Conservation (phyloP, 1,284 basidiomycete species). For the Sparassis latifolia region DNA sequence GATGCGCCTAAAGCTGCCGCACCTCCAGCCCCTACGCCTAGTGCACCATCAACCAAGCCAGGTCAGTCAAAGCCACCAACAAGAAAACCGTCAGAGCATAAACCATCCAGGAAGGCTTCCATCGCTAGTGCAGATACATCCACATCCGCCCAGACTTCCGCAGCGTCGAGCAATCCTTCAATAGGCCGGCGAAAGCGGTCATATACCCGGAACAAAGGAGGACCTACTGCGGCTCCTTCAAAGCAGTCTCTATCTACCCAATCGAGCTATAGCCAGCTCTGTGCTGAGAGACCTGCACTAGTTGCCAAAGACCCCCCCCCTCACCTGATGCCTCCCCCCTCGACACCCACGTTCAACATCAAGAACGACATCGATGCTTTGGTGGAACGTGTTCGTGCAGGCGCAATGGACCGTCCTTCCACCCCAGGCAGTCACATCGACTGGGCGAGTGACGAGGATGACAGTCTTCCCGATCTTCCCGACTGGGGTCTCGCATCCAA, state of each 20-base stretch:
- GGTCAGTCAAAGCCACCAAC: slow-evolving; percentile 15
- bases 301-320: slow-evolving; percentile 52
- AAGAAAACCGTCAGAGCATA: slow-evolving; percentile 21
- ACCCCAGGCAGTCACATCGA: slow-evolving; percentile 75
- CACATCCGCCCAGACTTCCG: background rate
- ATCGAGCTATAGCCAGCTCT: slow-evolving; percentile 13
- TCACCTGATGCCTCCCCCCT: slow-evolving; percentile 35
- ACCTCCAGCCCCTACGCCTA: slow-evolving; percentile 21
- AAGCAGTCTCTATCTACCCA: slow-evolving; percentile 21
- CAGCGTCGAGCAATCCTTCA: slow-evolving; percentile 10
- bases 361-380: slow-evolving; percentile 60
- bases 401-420: slow-evolving; percentile 64
- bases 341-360: slow-evolving; percentile 38
- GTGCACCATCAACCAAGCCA: slow-evolving; percentile 10
- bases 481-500: slow-evolving; percentile 67
- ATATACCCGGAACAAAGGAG: slow-evolving; percentile 16
- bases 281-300: slow-evolving; percentile 14
- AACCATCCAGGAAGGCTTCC: slow-evolving; percentile 17
- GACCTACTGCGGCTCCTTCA: slow-evolving; percentile 13
- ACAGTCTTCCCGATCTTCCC: slow-evolving; percentile 71
- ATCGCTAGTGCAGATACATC: slow-evolving; percentile 6
- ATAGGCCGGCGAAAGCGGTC: slow-evolving; percentile 23
- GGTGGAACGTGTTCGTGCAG: slow-evolving; percentile 64
- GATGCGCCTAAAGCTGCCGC: slow-evolving; percentile 19
- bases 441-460: slow-evolving; percentile 81